Evolutionary conservation across 192 early-diverging fungal genomes (phyloP).

Genomic region (Linnemannia zychae): DNA sequence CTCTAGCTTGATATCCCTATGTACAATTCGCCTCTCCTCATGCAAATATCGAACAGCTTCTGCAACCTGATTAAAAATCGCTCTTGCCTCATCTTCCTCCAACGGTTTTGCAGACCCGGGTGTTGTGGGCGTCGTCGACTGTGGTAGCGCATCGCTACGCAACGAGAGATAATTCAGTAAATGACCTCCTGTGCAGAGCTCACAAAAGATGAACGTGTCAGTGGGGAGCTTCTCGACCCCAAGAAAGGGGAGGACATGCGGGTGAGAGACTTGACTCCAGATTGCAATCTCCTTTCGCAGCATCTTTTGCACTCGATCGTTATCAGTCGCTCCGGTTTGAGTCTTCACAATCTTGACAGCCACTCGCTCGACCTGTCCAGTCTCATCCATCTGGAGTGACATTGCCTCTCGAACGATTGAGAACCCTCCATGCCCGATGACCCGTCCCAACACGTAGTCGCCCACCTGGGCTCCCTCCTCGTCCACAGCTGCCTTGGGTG

Average conservation of each 20-base stretch:
- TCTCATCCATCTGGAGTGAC: slow-evolving; percentile 28
- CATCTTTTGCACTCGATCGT: slow-evolving; percentile 59
- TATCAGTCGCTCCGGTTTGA: slow-evolving; percentile 42
- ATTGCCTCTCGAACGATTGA: slow-evolving; percentile 79
- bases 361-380: slow-evolving; percentile 21
- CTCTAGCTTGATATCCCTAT: slow-evolving; percentile 95
- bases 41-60: slow-evolving; percentile 89
- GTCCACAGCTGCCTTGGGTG: slow-evolving; percentile 46
- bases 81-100: slow-evolving; percentile 63
- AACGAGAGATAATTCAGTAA: slow-evolving; percentile 69
- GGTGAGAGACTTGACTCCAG: slow-evolving; percentile 77
- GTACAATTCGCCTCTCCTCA: slow-evolving; percentile 75
- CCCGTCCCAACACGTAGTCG: slow-evolving; percentile 74
- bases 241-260: slow-evolving; percentile 74
- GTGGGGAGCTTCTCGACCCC: slow-evolving; percentile 76
- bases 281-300: slow-evolving; percentile 78
- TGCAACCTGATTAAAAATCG: slow-evolving; percentile 81
- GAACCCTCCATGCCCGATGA: slow-evolving; percentile 84
- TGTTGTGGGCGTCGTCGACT: neutral
- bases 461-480: slow-evolving; percentile 82
- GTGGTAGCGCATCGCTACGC: slow-evolving; percentile 25
- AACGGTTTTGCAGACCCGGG: slow-evolving; percentile 35
- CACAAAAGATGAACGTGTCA: slow-evolving; percentile 79
- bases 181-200: slow-evolving; percentile 73
- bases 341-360: slow-evolving; percentile 83